Conservation (phyloP, 176 grass and related monocot genomes). For the Oryza glumipatula region DNA sequence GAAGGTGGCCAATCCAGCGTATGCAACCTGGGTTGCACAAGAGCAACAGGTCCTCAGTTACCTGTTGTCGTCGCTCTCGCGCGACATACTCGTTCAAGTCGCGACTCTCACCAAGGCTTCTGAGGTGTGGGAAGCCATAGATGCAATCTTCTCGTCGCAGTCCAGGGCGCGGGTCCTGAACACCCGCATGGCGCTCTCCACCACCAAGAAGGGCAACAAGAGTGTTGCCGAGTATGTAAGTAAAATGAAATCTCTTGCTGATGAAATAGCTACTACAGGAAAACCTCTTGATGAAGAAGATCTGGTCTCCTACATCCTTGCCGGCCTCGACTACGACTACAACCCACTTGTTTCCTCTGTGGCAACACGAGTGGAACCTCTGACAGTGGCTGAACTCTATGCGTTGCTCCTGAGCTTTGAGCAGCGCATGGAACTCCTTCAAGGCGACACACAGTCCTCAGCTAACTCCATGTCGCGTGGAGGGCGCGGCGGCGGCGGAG, state of each 20-base stretch:
- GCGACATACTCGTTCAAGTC: too few species aligned
- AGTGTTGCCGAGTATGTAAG: too few species aligned
- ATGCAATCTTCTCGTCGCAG: too few species aligned
- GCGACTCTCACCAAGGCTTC: too few species aligned
- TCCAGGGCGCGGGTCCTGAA: neutral
- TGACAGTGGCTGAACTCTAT: neutral
- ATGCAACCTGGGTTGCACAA: too few species aligned
- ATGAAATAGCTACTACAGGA: neutral
- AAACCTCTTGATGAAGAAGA: neutral
- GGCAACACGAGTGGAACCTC: neutral
- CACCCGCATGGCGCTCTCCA: neutral
- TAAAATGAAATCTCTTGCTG: neutral
- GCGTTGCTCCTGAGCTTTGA: neutral
- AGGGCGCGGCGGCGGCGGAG: neutral
- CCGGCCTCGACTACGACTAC: neutral
- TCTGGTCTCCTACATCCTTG: neutral
- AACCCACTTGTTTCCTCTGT: neutral
- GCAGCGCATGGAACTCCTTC: neutral
- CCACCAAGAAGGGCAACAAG: neutral
- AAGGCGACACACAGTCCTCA: neutral
- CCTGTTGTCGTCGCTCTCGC: too few species aligned
- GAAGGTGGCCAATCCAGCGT: too few species aligned
- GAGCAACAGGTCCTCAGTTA: too few species aligned
- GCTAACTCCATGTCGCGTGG: neutral
- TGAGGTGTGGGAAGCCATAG: too few species aligned